phyloP scores from a whole-genome alignment of 257 asterid species.

The Leptodermis oblonga region DNA sequence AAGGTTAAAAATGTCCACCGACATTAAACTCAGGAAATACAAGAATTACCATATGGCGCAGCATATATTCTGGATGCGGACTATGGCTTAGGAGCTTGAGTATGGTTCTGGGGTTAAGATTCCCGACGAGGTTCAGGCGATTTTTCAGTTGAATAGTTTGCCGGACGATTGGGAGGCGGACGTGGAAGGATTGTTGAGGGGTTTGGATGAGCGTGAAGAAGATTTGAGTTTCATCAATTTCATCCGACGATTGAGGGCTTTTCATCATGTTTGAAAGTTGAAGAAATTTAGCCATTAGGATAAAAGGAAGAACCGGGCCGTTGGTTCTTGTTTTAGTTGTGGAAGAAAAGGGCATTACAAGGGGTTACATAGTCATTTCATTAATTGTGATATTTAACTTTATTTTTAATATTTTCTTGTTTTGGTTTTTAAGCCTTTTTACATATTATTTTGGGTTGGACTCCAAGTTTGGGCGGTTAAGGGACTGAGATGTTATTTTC shows the following conservation, averaged over 20 bases:
- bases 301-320: neutral
- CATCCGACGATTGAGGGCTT: slow-evolving; percentile 6
- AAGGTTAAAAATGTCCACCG: too few relatives aligned
- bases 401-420: too few relatives aligned
- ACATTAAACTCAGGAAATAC: neutral
- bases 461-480: too few relatives aligned
- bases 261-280: slow-evolving; percentile 1
- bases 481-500: too few relatives aligned
- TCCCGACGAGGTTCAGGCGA: slow-evolving; percentile 18
- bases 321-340: neutral
- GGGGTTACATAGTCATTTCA: too few relatives aligned
- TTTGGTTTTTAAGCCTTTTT: too few relatives aligned
- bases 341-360: slow-evolving; percentile 14
- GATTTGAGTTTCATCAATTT: slow-evolving; percentile 6
- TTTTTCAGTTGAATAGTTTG: too few relatives aligned
- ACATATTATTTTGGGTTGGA: too few relatives aligned
- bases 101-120: slow-evolving; percentile 5
- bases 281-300: neutral
- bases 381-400: too few relatives aligned
- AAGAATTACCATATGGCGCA: neutral
- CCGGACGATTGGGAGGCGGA: slow-evolving; percentile 17
- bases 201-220: neutral
- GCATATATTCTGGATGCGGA: slow-evolving; percentile 20
- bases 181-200: slow-evolving; percentile 9
- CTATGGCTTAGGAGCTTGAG: slow-evolving; percentile 18